These are phyloP conservation scores for Tylopilus plumbeoviolaceoides DNA, from an alignment of 768 basidiomycete species.

Conservation along the genomic window DNA sequence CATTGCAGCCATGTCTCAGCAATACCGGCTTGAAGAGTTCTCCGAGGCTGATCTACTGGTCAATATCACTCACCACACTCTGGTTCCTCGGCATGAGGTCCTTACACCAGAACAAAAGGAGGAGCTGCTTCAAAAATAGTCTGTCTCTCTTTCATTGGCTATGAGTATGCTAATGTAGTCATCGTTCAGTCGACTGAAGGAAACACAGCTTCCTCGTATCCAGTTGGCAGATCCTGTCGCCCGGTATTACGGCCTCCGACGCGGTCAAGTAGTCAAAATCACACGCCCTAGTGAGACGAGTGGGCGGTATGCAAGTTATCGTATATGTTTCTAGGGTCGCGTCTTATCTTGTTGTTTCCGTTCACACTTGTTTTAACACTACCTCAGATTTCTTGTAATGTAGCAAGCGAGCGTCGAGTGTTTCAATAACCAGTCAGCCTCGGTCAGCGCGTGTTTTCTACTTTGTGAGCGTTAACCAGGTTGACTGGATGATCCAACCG, in stretches of 20 bases:
- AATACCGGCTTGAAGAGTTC: constrained; percentile 92
- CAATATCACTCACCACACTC: constrained; percentile 93
- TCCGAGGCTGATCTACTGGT: constrained; percentile 94
- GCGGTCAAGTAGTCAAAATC: constrained; percentile 98
- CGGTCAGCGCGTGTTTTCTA: constrained; percentile 1
- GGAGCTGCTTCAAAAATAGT: constrained; percentile 88
- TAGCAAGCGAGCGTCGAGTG: constrained; percentile 11
- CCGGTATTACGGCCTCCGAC: constrained; percentile 91
- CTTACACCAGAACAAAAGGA: constrained; percentile 84
- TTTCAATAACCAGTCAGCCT: background rate
- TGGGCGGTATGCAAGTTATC: constrained; percentile 89
- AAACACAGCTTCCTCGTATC: constrained; percentile 96
- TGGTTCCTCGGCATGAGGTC: constrained; percentile 92
- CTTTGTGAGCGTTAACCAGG: background rate
- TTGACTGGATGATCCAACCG: background rate
- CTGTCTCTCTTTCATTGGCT: constrained; percentile 33
- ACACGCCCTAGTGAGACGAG: constrained; percentile 95
- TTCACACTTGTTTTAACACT: constrained; percentile 2
- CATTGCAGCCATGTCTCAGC: constrained; percentile 81
- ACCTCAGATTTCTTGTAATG: constrained; percentile 11
- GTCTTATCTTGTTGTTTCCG: background rate
- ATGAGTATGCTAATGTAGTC: constrained; percentile 7
- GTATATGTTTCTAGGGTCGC: constrained; percentile 70
- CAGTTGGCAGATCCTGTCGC: constrained; percentile 97
- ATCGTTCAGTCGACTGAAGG: constrained; percentile 79